Base-by-base conservation (phyloP, 495 filamentous ascomycete species). In the Aspergillus panamensis region DNA sequence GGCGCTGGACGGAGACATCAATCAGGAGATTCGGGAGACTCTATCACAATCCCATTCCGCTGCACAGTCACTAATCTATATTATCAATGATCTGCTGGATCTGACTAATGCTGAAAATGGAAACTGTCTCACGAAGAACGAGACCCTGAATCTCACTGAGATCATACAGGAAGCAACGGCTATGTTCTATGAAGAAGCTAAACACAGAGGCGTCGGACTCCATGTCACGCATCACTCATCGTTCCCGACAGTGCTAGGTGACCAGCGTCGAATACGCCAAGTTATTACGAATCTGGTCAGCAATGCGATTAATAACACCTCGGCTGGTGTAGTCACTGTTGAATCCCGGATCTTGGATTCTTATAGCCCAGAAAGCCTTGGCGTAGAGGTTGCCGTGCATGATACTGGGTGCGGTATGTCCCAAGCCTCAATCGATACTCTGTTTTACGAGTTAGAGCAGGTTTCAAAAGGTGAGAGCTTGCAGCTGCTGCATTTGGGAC, bases 31-130 rank as follows among this genome's bases (percentile, higher is more conserved):
- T 25, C 48, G 17, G 31, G 48, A 51, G 16, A 51, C 16, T n/a
- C 14, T 51, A 8, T 32, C 13, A n/a, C 13, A 17, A n/a, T 30
- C 71, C 7, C 66, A 97, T 65, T 94, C 91, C 9, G 92, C 92
- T 16, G 96, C 92, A 1, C 95, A 95, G 68, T 95, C 90, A 3
- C 74, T 96, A 14, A 92, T 96, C 14, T 96, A 93, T 70, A 91
- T 95, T 8, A 96, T 97, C 66, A 97, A 97, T 62, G 92, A 97
- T 67, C 79, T 97, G 0, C 80, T 97, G 1, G 92, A 97, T 68
- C 78, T 97, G 12, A 96, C 92, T 19, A 92, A 94, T 66, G 85
- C 86, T 0, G 92, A 96, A 67, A 86, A 88, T 66, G 92, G 92
- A 0, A 82, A 86, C 48, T 78, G 87, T 6, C 71, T 96, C 9